Base-by-base conservation (phyloP, 192 early-diverging fungal species). In the Linnemannia exigua region DNA sequence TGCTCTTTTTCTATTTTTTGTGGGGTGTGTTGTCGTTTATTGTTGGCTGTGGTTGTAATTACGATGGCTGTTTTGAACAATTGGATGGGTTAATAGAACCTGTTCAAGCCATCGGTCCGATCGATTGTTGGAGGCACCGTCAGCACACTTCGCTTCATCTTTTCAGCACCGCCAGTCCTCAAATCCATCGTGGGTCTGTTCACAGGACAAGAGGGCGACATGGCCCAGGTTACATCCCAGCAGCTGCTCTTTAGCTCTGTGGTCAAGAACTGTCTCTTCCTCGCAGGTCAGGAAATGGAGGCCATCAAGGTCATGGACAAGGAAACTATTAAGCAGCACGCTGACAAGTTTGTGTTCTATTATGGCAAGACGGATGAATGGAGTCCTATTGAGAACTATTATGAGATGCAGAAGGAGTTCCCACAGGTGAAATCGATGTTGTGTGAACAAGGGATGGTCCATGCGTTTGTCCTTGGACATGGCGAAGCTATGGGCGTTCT, bases 281-380 rank as follows among this genome's bases (percentile, higher is more conserved):
- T 98, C 90, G 95, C 95, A 8, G 77, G 79, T 9, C 83, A 93
- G 31, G 97, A 98, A 78, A 95, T 97, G 95, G 88, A 89, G 41
- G 69, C 80, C 36, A 94, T 98, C 25, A 83, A 74, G 31, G 89
- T 87, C 33, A 87, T 97, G 67, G 94, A 97, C 71, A 88, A 89
- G 38, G 92, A 93, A 46, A 89, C 94, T 58, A 92, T 96, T 67
- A 58, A 84, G 22, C 76, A 75, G 25, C 79, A 93, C 70, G 84
- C 92, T 1, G 87, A 90, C 25, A 95, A 94, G 77, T 92, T 95
- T 48, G 90, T 95, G 35, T 91, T 97, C 77, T 97, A 97, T 77
- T 98, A 95, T 81, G 94, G 94, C 9, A 81, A 80, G 25, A 85
- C 87, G 46, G 97, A 98, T 77, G 79, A 89, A 54, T 98, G 97